Evolutionary conservation across 805 yeast genomes (phyloP).

Genomic region (Cyberlindnera americana): DNA sequence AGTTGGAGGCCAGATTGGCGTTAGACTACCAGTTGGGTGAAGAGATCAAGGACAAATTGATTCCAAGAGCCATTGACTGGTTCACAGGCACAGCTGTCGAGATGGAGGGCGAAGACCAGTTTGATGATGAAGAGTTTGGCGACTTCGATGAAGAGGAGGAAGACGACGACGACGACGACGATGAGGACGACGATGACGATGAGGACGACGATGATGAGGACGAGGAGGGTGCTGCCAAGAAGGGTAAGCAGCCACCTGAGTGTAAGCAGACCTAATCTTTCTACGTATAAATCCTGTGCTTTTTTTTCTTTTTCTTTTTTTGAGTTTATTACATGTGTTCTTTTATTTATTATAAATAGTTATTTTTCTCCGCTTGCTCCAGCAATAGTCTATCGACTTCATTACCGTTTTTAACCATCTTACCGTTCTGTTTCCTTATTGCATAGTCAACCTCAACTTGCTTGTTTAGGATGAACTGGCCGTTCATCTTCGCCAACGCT

Average conservation of each 20-base stretch:
- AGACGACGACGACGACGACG: constrained; percentile 36
- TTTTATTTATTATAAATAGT: constrained; percentile 2
- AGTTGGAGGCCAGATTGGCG: constrained; percentile 79
- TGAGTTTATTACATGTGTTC: no score
- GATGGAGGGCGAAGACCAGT: constrained; percentile 53
- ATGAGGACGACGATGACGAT: constrained; percentile 33
- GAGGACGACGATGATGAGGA: constrained; percentile 18
- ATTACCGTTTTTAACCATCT: constrained; percentile 12
- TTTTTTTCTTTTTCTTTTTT: not conserved
- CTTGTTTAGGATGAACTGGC: constrained; percentile 64
- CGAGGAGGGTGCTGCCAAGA: constrained; percentile 32
- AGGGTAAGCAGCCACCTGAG: constrained; percentile 56
- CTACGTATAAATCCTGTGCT: not conserved
- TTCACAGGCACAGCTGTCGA: constrained; percentile 96
- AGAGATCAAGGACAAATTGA: constrained; percentile 89
- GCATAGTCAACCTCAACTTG: constrained; percentile 45
- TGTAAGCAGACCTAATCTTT: constrained; percentile 50
- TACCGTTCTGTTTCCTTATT: constrained; percentile 11
- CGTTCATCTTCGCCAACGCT: constrained; percentile 68
- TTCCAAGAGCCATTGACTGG: constrained; percentile 98
- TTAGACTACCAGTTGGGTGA: constrained; percentile 95
- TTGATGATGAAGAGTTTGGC: constrained; percentile 46
- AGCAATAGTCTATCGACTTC: constrained; percentile 4
- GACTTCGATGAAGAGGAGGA: constrained; percentile 38
- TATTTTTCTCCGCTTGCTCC: constrained; percentile 11